Conservation (phyloP, 176 grass and related monocot genomes). For the Bothriochloa decipiens region DNA sequence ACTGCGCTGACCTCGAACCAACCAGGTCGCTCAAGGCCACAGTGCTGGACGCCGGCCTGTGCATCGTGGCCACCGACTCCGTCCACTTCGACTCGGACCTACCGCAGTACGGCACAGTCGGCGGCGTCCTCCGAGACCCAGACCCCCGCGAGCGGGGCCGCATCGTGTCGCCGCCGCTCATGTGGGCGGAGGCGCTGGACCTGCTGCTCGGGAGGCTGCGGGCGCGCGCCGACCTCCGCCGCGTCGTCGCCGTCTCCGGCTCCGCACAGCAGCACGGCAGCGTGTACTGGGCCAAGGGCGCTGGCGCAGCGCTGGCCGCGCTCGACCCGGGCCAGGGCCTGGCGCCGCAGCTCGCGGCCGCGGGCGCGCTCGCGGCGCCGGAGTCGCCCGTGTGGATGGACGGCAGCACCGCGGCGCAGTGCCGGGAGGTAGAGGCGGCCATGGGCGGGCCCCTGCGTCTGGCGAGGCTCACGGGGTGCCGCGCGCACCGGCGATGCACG, state of each 20-base stretch:
- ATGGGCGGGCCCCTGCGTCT: slow-evolving; percentile 63
- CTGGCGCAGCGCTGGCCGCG: slow-evolving; percentile 31
- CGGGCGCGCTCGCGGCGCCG: slow-evolving; percentile 37
- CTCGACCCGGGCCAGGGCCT: slow-evolving; percentile 46
- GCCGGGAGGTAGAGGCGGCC: slow-evolving; percentile 71
- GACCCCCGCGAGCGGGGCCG: slow-evolving; percentile 48
- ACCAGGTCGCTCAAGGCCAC: no score
- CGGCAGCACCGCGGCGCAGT: slow-evolving; percentile 61
- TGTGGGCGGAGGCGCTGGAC: slow-evolving; percentile 87
- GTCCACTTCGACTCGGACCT: slow-evolving; percentile 88
- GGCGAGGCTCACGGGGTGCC: slow-evolving; percentile 73
- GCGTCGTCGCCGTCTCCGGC: slow-evolving; percentile 64
- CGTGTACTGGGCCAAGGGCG: slow-evolving; percentile 58
- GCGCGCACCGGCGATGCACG: slow-evolving; percentile 76
- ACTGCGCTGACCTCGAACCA: no score
- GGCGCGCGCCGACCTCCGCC: slow-evolving; percentile 44
- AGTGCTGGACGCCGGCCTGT: slow-evolving; percentile 27
- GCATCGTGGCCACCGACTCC: slow-evolving; percentile 52
- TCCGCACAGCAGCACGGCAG: slow-evolving; percentile 79
- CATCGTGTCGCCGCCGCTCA: slow-evolving; percentile 73
- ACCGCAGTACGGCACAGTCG: slow-evolving; percentile 66
- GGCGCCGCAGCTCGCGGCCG: slow-evolving; percentile 42
- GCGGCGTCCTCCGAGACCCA: slow-evolving; percentile 68
- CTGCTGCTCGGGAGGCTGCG: slow-evolving; percentile 49
- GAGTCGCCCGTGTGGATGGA: slow-evolving; percentile 84